Conservation (phyloP, 352 stramenopile species). For the Globisporangium heterothallicum region DNA sequence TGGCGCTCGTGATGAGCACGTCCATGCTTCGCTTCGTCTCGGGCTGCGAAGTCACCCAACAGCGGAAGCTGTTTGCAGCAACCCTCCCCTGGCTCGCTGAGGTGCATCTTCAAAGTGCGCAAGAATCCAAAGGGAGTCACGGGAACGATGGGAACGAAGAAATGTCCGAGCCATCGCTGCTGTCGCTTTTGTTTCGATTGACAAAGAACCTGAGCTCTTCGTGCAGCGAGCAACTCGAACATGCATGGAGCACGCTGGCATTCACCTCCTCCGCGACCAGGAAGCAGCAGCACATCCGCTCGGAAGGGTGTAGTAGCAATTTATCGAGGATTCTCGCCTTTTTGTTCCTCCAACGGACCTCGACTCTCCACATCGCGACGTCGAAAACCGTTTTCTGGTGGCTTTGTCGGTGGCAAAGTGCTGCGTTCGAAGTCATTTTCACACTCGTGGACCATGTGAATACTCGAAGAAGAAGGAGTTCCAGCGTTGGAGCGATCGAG, state of each 20-base stretch:
- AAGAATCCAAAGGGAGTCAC: slow-evolving; percentile 1
- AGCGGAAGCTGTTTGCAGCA: slow-evolving; percentile 47
- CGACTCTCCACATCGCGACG: slow-evolving; percentile 27
- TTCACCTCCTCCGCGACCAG: slow-evolving; percentile 24
- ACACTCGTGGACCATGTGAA: slow-evolving; percentile 12
- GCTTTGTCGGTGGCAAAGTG: slow-evolving; percentile 56
- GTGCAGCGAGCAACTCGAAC: slow-evolving; percentile 53
- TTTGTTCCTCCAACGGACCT: slow-evolving; percentile 46
- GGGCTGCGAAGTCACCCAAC: slow-evolving; percentile 25
- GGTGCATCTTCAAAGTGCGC: slow-evolving; percentile 16
- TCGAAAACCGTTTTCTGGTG: slow-evolving; percentile 58
- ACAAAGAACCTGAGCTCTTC: slow-evolving; percentile 31
- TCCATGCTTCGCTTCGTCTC: slow-evolving; percentile 37
- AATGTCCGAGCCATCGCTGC: slow-evolving; percentile 19
- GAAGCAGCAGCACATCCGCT: slow-evolving; percentile 7
- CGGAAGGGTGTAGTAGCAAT: slow-evolving; percentile 12
- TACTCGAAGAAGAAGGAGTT: background rate
- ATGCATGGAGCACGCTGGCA: slow-evolving; percentile 55
- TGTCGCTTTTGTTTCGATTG: slow-evolving; percentile 49
- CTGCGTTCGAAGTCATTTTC: slow-evolving; percentile 35
- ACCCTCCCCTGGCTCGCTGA: slow-evolving; percentile 56
- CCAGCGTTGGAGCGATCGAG: background rate
- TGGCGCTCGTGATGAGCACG: slow-evolving; percentile 32
- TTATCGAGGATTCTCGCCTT: slow-evolving; percentile 27
- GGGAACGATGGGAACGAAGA: slow-evolving; percentile 1